phyloP scores from a whole-genome alignment of 2,329 filamentous ascomycete species.

The Ascomycota sp. region DNA sequence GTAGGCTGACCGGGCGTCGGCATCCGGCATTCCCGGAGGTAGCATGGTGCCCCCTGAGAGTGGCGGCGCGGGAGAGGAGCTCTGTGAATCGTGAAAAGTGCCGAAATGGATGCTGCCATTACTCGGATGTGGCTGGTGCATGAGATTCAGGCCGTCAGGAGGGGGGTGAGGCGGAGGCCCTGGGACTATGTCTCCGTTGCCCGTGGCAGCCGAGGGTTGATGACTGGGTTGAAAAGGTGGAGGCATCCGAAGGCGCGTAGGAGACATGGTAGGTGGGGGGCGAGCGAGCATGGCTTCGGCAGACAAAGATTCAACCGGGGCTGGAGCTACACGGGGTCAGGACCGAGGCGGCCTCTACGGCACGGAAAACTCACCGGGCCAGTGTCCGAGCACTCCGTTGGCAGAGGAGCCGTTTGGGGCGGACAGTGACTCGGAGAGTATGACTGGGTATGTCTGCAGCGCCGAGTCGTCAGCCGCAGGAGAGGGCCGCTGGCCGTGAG shows the following conservation, averaged over 20 bases:
- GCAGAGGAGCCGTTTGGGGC: neutral
- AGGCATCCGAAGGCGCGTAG: constrained; percentile 21
- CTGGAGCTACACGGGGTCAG: too few relatives aligned
- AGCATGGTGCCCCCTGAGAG: constrained; percentile 25
- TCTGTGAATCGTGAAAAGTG: constrained; percentile 31
- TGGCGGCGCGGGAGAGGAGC: constrained; percentile 35
- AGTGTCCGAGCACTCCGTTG: constrained; percentile 2
- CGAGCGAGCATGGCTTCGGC: constrained; percentile 7
- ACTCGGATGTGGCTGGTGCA: constrained; percentile 33
- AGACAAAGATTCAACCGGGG: too few relatives aligned
- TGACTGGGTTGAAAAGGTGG: constrained; percentile 19
- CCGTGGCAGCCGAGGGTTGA: constrained; percentile 9
- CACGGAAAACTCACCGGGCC: constrained; percentile 4
- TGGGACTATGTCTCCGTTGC: constrained; percentile 13
- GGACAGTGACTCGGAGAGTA: constrained; percentile 1
- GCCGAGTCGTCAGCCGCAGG: neutral
- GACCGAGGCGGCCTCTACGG: too few relatives aligned
- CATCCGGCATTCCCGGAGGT: constrained; percentile 22
- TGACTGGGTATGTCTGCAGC: neutral
- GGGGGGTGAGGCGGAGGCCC: constrained; percentile 12
- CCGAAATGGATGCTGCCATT: constrained; percentile 37
- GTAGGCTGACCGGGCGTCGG: constrained; percentile 13
- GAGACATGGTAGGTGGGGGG: constrained; percentile 12
- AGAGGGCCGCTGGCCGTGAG: neutral
- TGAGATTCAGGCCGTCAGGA: constrained; percentile 13